phyloP scores from a whole-genome alignment of 805 yeast genomes.

The Naumovozyma dairenensis region DNA sequence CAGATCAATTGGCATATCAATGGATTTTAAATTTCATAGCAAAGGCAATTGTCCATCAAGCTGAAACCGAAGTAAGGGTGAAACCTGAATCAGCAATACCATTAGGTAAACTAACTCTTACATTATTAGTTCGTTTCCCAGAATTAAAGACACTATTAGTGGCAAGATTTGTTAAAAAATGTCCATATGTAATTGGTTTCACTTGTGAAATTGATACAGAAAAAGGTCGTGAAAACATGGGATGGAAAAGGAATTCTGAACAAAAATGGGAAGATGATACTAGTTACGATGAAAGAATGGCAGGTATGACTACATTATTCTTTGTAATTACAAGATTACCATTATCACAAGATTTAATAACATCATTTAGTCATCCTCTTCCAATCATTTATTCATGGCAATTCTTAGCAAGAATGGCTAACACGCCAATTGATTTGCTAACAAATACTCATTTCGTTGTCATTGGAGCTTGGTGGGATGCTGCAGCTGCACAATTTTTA shows the following conservation, averaged over 20 bases:
- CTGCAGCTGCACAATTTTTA: conserved; percentile 49
- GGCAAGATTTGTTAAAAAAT: conserved; percentile 83
- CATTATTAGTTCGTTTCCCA: conserved; percentile 40
- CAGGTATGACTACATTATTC: conserved; percentile 79
- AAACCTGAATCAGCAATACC: conserved; percentile 73
- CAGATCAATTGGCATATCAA: conserved; percentile 42
- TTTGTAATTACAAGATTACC: conserved; percentile 55
- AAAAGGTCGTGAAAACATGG: conserved; percentile 77
- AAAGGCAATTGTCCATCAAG: conserved; percentile 79
- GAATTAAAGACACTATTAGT: conserved; percentile 34
- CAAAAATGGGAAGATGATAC: conserved; percentile 45
- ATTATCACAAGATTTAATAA: conserved; percentile 15
- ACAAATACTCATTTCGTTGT: conserved; percentile 63
- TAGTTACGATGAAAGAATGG: conserved; percentile 73
- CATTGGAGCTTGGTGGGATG: conserved; percentile 88
- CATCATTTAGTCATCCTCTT: conserved; percentile 38
- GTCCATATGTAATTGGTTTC: conserved; percentile 82
- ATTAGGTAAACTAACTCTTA: conserved; percentile 54
- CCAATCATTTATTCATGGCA: conserved; percentile 51
- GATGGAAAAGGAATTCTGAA: conserved; percentile 54
- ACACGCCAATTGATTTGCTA: conserved; percentile 41
- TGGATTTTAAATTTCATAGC: conserved; percentile 80
- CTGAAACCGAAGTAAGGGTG: conserved; percentile 84
- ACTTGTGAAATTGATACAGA: conserved; percentile 68
- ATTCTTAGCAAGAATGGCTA: conserved; percentile 61